Conservation (phyloP, 495 filamentous ascomycete genomes). For the Penicillium canariense region DNA sequence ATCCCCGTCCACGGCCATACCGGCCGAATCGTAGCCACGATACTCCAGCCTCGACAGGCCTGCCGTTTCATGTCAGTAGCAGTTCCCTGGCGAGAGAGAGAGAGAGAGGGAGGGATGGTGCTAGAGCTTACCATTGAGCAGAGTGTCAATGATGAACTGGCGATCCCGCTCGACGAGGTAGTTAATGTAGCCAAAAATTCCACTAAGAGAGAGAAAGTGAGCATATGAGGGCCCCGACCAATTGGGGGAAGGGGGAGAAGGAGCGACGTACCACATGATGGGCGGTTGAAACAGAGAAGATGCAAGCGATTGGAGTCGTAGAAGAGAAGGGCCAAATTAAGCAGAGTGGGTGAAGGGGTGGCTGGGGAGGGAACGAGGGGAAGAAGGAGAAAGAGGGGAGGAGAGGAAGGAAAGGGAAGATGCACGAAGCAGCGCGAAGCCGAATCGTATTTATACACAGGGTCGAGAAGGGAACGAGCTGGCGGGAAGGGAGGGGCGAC, state of each 20-base stretch:
- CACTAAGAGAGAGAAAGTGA: constrained; percentile 57
- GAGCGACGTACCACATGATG: constrained; percentile 40
- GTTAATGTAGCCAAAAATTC: constrained; percentile 98
- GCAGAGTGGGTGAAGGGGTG: constrained; percentile 1
- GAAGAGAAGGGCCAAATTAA: not conserved
- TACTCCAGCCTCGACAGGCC: constrained; percentile 88
- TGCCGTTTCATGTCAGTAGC: constrained; percentile 24
- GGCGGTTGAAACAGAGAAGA: constrained; percentile 7
- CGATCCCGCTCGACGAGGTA: constrained; percentile 91
- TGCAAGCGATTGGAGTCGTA: not conserved
- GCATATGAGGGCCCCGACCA: not conserved
- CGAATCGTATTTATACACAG: constrained; percentile 31
- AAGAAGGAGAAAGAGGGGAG: constrained; percentile 4
- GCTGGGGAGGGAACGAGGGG: constrained; percentile 5
- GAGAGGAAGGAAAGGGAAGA: not conserved
- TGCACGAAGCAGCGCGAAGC: constrained; percentile 12
- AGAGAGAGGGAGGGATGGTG: not conserved
- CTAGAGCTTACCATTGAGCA: constrained; percentile 78
- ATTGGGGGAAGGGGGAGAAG: not conserved
- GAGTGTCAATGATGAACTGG: constrained; percentile 87
- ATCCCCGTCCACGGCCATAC: constrained; percentile 93
- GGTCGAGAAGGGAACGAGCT: constrained; percentile 5
- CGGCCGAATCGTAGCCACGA: constrained; percentile 95
- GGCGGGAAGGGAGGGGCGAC: constrained; percentile 21
- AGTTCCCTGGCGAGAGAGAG: not conserved